Evolutionary conservation across 2,329 filamentous ascomycete genomes (phyloP).

Genomic region (Allantophomopsis cytisporea): DNA sequence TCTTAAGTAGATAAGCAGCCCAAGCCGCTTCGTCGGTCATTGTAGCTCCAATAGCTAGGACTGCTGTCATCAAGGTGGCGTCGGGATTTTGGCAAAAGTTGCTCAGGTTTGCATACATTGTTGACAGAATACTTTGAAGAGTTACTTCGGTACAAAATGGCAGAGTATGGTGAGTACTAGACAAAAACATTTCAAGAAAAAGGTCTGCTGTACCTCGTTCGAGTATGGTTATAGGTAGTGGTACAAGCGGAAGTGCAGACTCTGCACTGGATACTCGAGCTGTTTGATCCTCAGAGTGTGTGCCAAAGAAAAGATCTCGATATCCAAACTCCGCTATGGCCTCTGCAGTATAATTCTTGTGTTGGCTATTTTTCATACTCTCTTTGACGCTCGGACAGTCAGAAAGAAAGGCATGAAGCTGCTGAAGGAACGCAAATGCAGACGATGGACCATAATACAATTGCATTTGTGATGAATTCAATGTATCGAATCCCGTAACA

Average conservation of each 20-base stretch:
- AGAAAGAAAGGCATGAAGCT: constrained; percentile 3
- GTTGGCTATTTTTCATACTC: constrained; percentile 1
- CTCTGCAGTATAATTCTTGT: constrained; percentile 1
- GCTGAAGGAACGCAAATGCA: constrained; percentile 2
- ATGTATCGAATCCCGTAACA: constrained; percentile 1
- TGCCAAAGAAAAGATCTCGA: constrained; percentile 2
- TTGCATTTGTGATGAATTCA: constrained; percentile 2
- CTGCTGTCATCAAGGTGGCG: constrained; percentile 1
- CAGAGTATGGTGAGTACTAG: constrained; percentile 1
- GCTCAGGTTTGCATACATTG: neutral
- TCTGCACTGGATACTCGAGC: neutral
- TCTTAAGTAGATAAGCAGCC: constrained; percentile 1
- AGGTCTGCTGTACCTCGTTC: constrained; percentile 1
- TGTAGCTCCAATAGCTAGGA: constrained; percentile 3
- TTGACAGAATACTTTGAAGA: constrained; percentile 1
- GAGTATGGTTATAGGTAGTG: neutral
- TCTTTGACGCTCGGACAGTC: neutral
- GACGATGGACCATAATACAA: constrained; percentile 4
- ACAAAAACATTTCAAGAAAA: constrained; percentile 1
- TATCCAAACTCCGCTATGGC: constrained; percentile 3
- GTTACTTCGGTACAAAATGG: neutral
- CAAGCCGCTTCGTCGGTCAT: constrained; percentile 1
- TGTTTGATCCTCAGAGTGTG: neutral
- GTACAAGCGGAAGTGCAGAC: neutral
- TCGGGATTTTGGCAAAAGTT: constrained; percentile 1